A percentile compares a stretch with the other conserved stretches of the same genome.
These are phyloP conservation scores for Penicillium angulare DNA, from an alignment of 495 filamentous ascomycete species.

Conservation along the genomic window DNA sequence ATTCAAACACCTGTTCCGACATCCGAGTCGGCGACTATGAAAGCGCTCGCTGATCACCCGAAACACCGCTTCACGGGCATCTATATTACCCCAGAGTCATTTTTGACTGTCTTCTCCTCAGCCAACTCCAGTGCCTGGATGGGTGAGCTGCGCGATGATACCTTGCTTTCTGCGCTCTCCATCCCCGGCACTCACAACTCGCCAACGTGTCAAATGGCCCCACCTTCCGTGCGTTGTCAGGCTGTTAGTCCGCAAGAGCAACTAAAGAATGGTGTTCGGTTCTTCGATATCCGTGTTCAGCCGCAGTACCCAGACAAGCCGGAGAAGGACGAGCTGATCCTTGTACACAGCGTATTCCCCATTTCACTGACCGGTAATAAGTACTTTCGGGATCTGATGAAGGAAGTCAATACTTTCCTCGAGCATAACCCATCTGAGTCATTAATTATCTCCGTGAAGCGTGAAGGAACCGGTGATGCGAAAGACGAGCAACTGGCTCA, in stretches of 20 bases:
- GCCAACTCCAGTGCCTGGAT: slow-evolving; percentile 79
- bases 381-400: slow-evolving; percentile 71
- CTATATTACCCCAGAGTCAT: slow-evolving; percentile 60
- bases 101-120: slow-evolving; percentile 76
- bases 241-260: slow-evolving; percentile 72
- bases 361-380: slow-evolving; percentile 67
- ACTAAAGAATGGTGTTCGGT: slow-evolving; percentile 86
- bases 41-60: slow-evolving; percentile 53
- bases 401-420: slow-evolving; percentile 70
- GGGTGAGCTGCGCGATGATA: slow-evolving; percentile 62
- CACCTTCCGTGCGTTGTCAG: slow-evolving; percentile 94
- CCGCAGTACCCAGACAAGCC: slow-evolving; percentile 55
- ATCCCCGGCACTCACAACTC: slow-evolving; percentile 97
- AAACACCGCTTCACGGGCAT: slow-evolving; percentile 67
- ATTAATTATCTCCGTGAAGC: slow-evolving; percentile 84
- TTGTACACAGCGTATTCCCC: slow-evolving; percentile 81
- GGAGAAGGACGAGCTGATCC: slow-evolving; percentile 54
- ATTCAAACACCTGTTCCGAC: slow-evolving; percentile 60
- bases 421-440: slow-evolving; percentile 75
- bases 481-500: slow-evolving; percentile 77
- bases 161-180: slow-evolving; percentile 73
- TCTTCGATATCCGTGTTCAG: slow-evolving; percentile 87
- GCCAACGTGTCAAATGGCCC: slow-evolving; percentile 75
- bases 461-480: slow-evolving; percentile 77
- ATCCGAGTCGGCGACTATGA: slow-evolving; percentile 54